Conservation (phyloP, 345 rosid genomes). For the Toxicodendron radicans region DNA sequence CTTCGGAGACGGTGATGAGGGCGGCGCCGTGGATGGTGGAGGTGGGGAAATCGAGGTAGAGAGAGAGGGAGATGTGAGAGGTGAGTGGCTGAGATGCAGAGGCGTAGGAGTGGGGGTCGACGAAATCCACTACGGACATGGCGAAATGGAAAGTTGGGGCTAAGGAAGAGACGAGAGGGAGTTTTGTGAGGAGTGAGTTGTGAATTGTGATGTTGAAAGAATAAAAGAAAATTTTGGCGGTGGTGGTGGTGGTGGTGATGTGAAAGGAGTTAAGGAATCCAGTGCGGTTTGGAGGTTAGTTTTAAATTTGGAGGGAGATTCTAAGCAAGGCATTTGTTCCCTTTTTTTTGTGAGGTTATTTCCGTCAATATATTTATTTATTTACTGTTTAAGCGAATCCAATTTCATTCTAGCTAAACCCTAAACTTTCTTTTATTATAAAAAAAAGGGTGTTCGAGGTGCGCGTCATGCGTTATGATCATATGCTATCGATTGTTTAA, state of each 20-base stretch:
- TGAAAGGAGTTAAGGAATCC: background rate
- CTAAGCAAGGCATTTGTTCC: background rate
- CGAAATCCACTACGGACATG: constrained; percentile 50
- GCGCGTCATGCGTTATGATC: too few relatives aligned
- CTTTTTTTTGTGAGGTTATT: background rate
- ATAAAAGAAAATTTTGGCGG: background rate
- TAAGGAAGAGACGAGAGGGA: too few relatives aligned
- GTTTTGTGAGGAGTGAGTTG: background rate
- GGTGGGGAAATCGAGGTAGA: constrained; percentile 74
- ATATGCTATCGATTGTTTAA: too few relatives aligned
- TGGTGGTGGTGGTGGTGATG: background rate
- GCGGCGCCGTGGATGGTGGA: constrained; percentile 76
- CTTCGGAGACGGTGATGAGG: constrained; percentile 57
- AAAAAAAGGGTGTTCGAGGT: too few relatives aligned
- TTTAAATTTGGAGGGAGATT: constrained; percentile 12
- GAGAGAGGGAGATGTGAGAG: constrained; percentile 62
- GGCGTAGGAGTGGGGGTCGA: constrained; percentile 87
- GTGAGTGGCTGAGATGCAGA: constrained; percentile 70
- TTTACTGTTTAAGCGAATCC: too few relatives aligned
- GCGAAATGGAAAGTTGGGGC: constrained; percentile 20
- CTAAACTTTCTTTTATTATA: too few relatives aligned
- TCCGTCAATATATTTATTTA: too few relatives aligned
- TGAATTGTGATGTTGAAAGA: background rate
- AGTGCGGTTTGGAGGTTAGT: background rate
- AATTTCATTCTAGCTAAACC: too few relatives aligned